Conservation (phyloP, 768 basidiomycete species). For the Phanerochaete sordida region DNA sequence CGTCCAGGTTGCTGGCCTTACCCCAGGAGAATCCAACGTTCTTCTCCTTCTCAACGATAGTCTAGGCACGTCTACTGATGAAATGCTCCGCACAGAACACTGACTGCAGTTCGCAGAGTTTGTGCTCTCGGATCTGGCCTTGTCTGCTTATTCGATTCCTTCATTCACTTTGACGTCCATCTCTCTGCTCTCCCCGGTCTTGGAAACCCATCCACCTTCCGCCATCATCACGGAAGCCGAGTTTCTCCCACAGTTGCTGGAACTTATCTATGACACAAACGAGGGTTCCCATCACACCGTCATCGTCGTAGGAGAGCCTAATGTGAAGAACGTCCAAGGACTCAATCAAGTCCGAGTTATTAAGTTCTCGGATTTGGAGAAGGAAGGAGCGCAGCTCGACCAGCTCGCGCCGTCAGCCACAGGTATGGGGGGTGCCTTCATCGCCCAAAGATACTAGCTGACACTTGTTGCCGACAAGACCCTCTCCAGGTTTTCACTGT, state of each 20-base stretch:
- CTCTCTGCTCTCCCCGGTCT: constrained; percentile 57
- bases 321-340: constrained; percentile 41
- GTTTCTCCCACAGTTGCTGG: constrained; percentile 66
- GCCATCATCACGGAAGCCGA: constrained; percentile 69
- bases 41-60: constrained; percentile 78
- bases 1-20: constrained; percentile 48
- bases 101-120: constrained; percentile 48
- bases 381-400: constrained; percentile 53
- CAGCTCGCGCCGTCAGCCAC: constrained; percentile 36
- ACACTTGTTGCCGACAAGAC: too few species aligned
- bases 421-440: constrained; percentile 20
- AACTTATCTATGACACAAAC: constrained; percentile 61
- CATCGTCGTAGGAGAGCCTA: constrained; percentile 64
- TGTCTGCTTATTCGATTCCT: constrained; percentile 64
- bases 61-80: constrained; percentile 46
- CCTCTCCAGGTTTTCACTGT: constrained; percentile 65
- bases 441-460: too few species aligned
- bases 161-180: constrained; percentile 63
- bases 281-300: constrained; percentile 50
- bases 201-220: constrained; percentile 64
- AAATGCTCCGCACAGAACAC: background rate
- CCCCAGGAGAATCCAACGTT: constrained; percentile 60
- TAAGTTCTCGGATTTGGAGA: constrained; percentile 68
- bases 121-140: constrained; percentile 73
- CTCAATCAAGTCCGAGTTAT: constrained; percentile 53